These are phyloP conservation scores for Abrus pulchellus DNA, from an alignment of 306 rosid species.

Conservation along the genomic window DNA sequence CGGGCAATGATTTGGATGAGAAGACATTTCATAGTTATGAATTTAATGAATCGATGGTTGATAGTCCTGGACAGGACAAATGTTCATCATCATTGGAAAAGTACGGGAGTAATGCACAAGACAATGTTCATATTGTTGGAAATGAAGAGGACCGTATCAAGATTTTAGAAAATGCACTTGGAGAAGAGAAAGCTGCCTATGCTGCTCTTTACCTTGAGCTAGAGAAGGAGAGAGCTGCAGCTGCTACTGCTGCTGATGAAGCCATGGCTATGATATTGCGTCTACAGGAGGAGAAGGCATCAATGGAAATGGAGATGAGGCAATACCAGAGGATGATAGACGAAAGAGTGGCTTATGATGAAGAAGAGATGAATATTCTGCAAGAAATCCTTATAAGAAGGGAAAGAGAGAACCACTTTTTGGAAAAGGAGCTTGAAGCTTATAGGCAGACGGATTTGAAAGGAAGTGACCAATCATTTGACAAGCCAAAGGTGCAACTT, in stretches of 20 bases:
- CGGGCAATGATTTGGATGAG: conserved; percentile 52
- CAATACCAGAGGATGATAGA: conserved; percentile 85
- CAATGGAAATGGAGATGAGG: conserved; percentile 73
- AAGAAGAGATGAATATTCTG: conserved; percentile 85
- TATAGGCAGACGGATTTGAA: conserved; percentile 61
- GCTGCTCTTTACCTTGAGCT: conserved; percentile 82
- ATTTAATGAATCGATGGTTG: conserved; percentile 58
- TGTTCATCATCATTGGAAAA: conserved; percentile 51
- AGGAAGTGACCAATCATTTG: conserved; percentile 55
- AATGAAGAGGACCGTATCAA: conserved; percentile 56
- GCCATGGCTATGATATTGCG: conserved; percentile 96
- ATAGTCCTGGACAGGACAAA: conserved; percentile 51
- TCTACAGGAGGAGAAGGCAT: conserved; percentile 83
- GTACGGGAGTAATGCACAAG: conserved; percentile 30
- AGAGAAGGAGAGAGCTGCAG: conserved; percentile 96
- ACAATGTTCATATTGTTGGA: conserved; percentile 45
- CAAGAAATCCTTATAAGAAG: conserved; percentile 83
- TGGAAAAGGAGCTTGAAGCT: conserved; percentile 80
- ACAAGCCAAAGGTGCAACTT: conserved; percentile 43
- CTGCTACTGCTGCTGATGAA: conserved; percentile 94
- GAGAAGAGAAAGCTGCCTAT: conserved; percentile 72
- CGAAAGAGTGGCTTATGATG: conserved; percentile 81
- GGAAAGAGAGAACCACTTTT: conserved; percentile 79
- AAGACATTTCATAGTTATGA: conserved; percentile 57
- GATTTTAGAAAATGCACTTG: conserved; percentile 69